Percentiles rank a stretch among this genome's conserved stretches.
These are phyloP conservation scores for Sistotremastrum niveocremeum DNA, from an alignment of 768 basidiomycete genomes.

Conservation along the genomic window DNA sequence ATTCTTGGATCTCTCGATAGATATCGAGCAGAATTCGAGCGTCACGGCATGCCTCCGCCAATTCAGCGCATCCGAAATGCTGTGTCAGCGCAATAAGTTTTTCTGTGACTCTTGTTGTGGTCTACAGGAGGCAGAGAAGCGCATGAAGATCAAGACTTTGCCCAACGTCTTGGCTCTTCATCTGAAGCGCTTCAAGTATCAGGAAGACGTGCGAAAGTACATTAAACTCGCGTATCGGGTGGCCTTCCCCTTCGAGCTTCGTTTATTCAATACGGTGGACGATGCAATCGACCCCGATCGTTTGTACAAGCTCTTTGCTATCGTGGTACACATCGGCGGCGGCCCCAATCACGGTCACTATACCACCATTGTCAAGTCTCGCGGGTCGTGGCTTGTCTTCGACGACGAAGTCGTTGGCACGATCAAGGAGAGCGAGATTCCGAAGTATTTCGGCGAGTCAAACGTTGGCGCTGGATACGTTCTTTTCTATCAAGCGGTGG, in stretches of 20 bases:
- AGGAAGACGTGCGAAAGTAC: constrained; percentile 80
- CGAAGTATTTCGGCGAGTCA: constrained; percentile 89
- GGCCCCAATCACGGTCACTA: constrained; percentile 99
- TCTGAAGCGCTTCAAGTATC: constrained; percentile 97
- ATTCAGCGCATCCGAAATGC: constrained; percentile 97
- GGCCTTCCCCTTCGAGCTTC: constrained; percentile 88
- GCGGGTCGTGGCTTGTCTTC: constrained; percentile 79
- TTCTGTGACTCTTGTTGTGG: constrained; percentile 97
- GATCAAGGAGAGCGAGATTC: constrained; percentile 81
- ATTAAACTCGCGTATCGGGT: constrained; percentile 96
- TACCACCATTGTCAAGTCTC: constrained; percentile 83
- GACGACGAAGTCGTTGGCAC: constrained; percentile 90
- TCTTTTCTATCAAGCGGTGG: constrained; percentile 89
- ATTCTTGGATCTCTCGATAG: constrained; percentile 97
- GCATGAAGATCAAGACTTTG: constrained; percentile 97
- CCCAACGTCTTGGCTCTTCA: constrained; percentile 94
- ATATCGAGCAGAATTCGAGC: constrained; percentile 96
- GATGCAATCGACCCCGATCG: constrained; percentile 85
- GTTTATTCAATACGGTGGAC: constrained; percentile 95
- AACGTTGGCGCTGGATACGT: constrained; percentile 87
- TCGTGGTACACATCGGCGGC: constrained; percentile 98
- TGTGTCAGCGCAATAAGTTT: constrained; percentile 96
- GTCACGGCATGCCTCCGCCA: constrained; percentile 91
- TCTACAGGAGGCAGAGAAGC: constrained; percentile 96
- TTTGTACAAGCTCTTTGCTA: constrained; percentile 86